A percentile compares a stretch with the other conserved stretches of the same genome.
These are phyloP conservation scores for Fomitopsis serialis DNA, from an alignment of 768 basidiomycete species.

Conservation along the genomic window DNA sequence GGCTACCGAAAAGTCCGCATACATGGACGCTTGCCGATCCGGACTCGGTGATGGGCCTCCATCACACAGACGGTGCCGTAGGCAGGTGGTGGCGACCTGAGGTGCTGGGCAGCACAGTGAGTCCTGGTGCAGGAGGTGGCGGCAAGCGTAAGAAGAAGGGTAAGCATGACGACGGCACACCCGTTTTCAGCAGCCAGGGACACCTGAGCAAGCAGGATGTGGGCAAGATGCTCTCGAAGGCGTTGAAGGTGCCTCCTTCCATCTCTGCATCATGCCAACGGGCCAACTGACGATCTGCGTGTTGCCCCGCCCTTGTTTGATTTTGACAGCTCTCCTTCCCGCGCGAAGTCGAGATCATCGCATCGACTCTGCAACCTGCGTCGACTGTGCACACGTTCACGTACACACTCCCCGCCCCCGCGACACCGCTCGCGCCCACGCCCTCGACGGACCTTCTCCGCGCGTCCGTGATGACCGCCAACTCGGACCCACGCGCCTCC, in stretches of 20 bases:
- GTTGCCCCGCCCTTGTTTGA: slow-evolving; percentile 1
- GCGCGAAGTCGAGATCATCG: slow-evolving; percentile 90
- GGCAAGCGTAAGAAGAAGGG: slow-evolving; percentile 52
- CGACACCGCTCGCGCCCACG: slow-evolving; percentile 70
- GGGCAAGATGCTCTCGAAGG: slow-evolving; percentile 86
- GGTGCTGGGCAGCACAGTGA: slow-evolving; percentile 83
- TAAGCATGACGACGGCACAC: slow-evolving; percentile 54
- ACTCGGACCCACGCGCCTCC: slow-evolving; percentile 42
- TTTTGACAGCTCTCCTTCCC: slow-evolving; percentile 74
- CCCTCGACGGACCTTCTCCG: slow-evolving; percentile 69
- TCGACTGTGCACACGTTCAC: slow-evolving; percentile 91
- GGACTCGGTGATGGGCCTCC: slow-evolving; percentile 73
- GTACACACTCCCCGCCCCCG: slow-evolving; percentile 76
- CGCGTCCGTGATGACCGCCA: slow-evolving; percentile 63
- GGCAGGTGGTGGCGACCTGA: slow-evolving; percentile 89
- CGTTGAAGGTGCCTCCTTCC: slow-evolving; percentile 64
- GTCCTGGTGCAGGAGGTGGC: slow-evolving; percentile 76
- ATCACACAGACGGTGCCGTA: slow-evolving; percentile 82
- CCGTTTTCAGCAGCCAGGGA: slow-evolving; percentile 68
- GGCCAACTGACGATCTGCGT: background rate
- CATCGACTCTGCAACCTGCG: slow-evolving; percentile 90
- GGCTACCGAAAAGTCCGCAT: slow-evolving; percentile 83
- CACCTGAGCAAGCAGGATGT: slow-evolving; percentile 83
- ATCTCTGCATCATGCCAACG: background rate
- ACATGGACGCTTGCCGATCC: slow-evolving; percentile 89